These are phyloP conservation scores for Erodium chrysanthum DNA, from an alignment of 441 rosid genomes.

Conservation along the genomic window DNA sequence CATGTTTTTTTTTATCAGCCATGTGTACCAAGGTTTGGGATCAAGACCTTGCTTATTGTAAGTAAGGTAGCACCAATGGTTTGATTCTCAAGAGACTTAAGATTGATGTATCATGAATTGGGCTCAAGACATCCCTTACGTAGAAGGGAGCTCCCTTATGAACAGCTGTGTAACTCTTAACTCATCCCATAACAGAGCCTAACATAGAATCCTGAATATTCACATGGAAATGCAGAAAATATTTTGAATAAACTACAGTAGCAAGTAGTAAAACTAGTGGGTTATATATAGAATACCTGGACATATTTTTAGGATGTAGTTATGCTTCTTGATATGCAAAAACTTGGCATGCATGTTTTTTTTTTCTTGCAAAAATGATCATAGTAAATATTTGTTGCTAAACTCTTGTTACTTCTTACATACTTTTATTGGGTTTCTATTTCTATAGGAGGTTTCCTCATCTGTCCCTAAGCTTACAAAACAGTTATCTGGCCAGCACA, in stretches of 20 bases:
- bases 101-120: no score
- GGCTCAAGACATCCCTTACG: no score
- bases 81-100: no score
- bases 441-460: slow-evolving; percentile 63
- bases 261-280: background rate
- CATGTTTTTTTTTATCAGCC: no score
- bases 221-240: background rate
- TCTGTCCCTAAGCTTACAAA: slow-evolving; percentile 69
- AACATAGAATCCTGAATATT: background rate
- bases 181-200: background rate
- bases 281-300: slow-evolving; percentile 4
- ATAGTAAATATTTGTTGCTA: background rate
- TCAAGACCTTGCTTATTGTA: no score
- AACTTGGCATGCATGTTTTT: background rate
- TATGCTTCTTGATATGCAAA: background rate
- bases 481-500: slow-evolving; percentile 75
- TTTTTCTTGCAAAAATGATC: background rate
- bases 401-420: background rate
- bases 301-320: background rate
- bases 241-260: background rate
- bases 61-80: no score
- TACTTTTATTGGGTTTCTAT: slow-evolving; percentile 13
- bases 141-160: background rate
- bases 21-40: no score
- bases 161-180: background rate